Percentiles rank a stretch among this genome's conserved stretches.
phyloP scores from a whole-genome alignment of 345 rosid genomes.

The Heritiera fomes region DNA sequence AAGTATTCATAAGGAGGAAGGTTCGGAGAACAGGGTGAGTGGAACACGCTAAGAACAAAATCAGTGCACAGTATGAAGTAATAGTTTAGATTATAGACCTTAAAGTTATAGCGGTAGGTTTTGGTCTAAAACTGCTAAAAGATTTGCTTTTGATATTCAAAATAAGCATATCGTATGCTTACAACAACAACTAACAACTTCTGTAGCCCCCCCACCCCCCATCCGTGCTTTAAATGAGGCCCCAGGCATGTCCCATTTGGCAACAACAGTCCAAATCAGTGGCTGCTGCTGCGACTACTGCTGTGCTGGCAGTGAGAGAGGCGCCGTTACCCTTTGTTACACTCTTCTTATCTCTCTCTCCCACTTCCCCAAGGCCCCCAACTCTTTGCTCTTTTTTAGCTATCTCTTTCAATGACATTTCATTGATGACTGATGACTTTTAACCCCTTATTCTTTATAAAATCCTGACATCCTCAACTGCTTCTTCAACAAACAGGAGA shows the following conservation, averaged over 20 bases:
- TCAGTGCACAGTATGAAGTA: neutral
- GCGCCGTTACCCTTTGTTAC: constrained; percentile 21
- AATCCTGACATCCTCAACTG: constrained; percentile 5
- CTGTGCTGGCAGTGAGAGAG: neutral
- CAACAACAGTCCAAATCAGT: neutral
- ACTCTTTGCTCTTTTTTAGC: neutral
- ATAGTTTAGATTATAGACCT: neutral
- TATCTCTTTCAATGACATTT: neutral
- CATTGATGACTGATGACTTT: too few relatives aligned
- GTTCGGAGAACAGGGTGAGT: neutral
- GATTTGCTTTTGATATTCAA: constrained; percentile 19
- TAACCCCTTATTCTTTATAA: neutral
- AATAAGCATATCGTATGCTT: neutral
- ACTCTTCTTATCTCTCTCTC: neutral
- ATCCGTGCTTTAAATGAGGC: constrained; percentile 20
- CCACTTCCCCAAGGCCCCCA: neutral
- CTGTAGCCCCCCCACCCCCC: too few relatives aligned
- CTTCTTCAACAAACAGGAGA: neutral
- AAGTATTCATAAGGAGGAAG: too few relatives aligned
- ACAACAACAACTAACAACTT: neutral
- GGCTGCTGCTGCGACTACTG: neutral
- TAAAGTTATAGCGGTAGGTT: neutral
- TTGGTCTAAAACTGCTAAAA: constrained; percentile 17
- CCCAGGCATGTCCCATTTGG: constrained; percentile 12
- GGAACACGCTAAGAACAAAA: constrained; percentile 11